Percentiles rank a stretch among this genome's conserved stretches.
Evolutionary conservation across 164 flowering plant species (phyloP).

Genomic region (Berberis thunbergii): DNA sequence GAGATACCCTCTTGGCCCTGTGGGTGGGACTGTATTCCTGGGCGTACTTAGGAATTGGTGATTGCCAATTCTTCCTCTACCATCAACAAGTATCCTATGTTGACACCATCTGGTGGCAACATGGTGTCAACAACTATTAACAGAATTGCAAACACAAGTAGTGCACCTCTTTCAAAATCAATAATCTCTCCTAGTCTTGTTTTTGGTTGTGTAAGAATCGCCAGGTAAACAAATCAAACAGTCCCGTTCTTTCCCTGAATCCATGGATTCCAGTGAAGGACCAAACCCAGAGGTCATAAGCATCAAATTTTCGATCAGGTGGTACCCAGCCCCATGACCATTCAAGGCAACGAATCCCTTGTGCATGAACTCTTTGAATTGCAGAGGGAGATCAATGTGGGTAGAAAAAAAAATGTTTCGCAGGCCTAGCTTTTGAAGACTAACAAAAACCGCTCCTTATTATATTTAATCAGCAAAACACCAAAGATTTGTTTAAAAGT

Average conservation of each 20-base stretch:
- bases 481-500: no score
- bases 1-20: no score
- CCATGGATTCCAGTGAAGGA: conserved; percentile 1
- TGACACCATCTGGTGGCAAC: no score
- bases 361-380: conserved; percentile 51
- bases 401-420: conserved; percentile 35
- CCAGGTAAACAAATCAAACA: not conserved
- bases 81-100: no score
- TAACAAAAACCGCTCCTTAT: not conserved
- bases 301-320: conserved; percentile 36
- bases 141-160: no score
- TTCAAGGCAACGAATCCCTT: conserved; percentile 76
- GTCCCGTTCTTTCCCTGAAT: conserved; percentile 5
- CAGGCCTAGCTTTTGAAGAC: conserved; percentile 28
- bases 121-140: not conserved
- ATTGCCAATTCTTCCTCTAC: no score
- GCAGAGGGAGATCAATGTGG: conserved; percentile 38
- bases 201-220: no score
- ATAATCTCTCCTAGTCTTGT: no score
- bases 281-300: conserved; percentile 29
- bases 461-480: no score
- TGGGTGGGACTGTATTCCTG: no score
- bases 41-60: no score
- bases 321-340: conserved; percentile 40
- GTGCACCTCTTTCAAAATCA: no score